Evolutionary conservation across 768 basidiomycete genomes (phyloP), one percentile per base, ranked within the genome.

Genomic region (Tulasnella sp.): DNA sequence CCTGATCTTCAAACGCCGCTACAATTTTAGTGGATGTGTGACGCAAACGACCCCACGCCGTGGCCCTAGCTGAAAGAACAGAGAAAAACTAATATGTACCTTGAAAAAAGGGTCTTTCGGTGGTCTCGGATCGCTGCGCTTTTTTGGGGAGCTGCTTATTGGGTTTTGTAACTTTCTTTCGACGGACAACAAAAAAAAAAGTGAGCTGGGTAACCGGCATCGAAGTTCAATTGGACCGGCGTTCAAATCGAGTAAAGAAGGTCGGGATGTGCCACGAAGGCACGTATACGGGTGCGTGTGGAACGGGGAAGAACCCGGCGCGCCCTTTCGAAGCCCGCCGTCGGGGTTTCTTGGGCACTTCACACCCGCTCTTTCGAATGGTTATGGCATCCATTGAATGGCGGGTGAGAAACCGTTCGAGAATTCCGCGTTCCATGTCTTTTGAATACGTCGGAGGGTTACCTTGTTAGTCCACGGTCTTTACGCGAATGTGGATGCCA

Each of bases 261-360:
- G 61, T 26, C 61, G 61, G n/a, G 11, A 16, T 26, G 61, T 67
- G 26, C 61, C 32, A 67, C 61, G 61, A 67, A 67, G 61, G 61
- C 26, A 32, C 15, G 61, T 67, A 67, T 7, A 42, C 9, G 44
- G 44, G 61, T 67, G 61, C 61, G 61, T 67, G 61, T 67, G 61
- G 61, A 67, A 67, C 29, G 32, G 61, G 61, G 29, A 67, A 67
- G 61, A 67, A 67, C 23, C 51, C 51, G 44, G 44, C 44, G 44
- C 44, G 51, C 23, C 51, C 23, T n/a, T n/a, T 20, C 23, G 10
- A 51, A 51, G 23, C 61, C 61, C 61, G 61, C 26, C 61, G 61
- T 67, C 61, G 61, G 61, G 61, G 61, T 67, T 67, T 67, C 26
- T 15, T 67, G 61, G 61, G 26, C 61, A 29, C 61, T 67, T 67